A percentile compares a stretch with the other conserved stretches of the same genome.
These are phyloP conservation scores for Pittosporum tobira DNA, from an alignment of 129 eudicot species.

Conservation along the genomic window DNA sequence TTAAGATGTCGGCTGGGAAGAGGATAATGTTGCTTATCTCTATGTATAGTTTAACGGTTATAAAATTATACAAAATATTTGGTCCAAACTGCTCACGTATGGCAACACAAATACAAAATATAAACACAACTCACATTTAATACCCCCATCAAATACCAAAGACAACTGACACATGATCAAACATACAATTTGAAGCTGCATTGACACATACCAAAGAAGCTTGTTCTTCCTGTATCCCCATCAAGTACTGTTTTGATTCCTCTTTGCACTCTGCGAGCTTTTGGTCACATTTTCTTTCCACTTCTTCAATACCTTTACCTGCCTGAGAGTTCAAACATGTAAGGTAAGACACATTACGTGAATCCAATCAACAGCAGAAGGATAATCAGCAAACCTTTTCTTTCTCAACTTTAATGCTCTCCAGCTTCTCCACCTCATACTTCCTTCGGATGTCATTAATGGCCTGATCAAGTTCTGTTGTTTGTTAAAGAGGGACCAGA, in stretches of 20 bases:
- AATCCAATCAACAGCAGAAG: not conserved
- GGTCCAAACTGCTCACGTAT: not conserved
- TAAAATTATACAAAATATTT: not conserved
- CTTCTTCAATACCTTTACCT: conserved; percentile 44
- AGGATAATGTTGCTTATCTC: not conserved
- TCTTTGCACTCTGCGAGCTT: conserved; percentile 58
- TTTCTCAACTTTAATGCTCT: conserved; percentile 58
- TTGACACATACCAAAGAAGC: conserved; percentile 43
- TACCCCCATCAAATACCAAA: no score
- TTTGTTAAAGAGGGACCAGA: conserved; percentile 15
- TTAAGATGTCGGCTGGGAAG: not conserved
- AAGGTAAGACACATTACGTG: conserved; percentile 7
- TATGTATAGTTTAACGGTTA: not conserved
- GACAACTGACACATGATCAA: not conserved
- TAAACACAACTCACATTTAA: no score
- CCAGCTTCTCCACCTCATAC: conserved; percentile 84
- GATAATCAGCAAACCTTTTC: conserved; percentile 54
- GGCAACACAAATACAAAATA: not conserved
- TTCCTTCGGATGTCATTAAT: conserved; percentile 77
- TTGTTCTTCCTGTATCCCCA: conserved; percentile 70
- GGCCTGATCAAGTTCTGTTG: conserved; percentile 43
- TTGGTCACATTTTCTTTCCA: conserved; percentile 52
- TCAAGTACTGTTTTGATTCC: conserved; percentile 52
- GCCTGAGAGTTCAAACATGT: conserved; percentile 41
- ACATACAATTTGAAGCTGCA: not conserved